phyloP scores from a whole-genome alignment of 306 rosid species.

The Ormosia semicastrata region DNA sequence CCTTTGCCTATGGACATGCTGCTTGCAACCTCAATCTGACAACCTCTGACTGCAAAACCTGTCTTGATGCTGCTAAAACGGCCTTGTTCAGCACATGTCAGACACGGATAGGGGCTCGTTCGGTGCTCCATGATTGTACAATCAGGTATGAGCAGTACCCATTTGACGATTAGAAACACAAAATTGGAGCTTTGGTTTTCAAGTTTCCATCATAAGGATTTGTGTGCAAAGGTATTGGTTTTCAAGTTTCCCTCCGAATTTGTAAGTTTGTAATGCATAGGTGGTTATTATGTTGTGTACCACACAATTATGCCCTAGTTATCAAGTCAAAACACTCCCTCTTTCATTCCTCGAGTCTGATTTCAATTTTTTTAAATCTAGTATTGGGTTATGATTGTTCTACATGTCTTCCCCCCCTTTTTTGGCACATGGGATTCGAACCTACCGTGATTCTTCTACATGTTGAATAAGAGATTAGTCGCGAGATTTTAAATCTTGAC shows the following conservation, averaged over 20 bases:
- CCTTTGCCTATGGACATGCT: constrained; percentile 75
- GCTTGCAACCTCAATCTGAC: constrained; percentile 58
- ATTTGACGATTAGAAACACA: constrained; percentile 42
- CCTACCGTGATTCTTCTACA: background rate
- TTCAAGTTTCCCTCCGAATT: background rate
- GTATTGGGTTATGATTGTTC: background rate
- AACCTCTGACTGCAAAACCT: constrained; percentile 54
- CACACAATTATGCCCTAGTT: background rate
- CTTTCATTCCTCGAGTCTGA: background rate
- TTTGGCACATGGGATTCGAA: background rate
- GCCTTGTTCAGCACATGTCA: constrained; percentile 45
- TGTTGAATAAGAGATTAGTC: background rate
- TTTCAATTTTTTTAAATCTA: background rate
- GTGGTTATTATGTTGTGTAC: background rate
- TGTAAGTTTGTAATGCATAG: background rate
- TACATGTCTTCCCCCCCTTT: background rate
- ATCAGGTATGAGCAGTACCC: constrained; percentile 83
- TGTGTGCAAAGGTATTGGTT: background rate
- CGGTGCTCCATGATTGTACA: constrained; percentile 53
- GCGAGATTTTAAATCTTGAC: background rate
- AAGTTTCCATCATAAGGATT: background rate
- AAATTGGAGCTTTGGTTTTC: background rate
- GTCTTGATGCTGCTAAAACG: constrained; percentile 57
- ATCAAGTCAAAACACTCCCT: background rate
- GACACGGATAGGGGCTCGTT: constrained; percentile 61